Evolutionary conservation across 108 stramenopile genomes (phyloP), one percentile per base, ranked within the genome.

Genomic region (Asterionellopsis glacialis): DNA sequence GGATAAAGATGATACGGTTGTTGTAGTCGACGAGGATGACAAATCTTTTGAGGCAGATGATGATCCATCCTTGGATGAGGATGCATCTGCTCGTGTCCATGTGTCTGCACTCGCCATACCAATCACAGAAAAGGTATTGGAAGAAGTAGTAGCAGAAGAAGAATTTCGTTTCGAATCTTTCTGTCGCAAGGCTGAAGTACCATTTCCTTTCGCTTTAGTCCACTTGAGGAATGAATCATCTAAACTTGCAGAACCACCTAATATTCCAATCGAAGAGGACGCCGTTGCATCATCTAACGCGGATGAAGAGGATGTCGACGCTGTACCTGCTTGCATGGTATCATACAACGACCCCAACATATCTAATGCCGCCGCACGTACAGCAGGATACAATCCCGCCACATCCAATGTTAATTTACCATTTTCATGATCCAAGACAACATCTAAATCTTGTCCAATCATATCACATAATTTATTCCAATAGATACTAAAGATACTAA

Each of bases 311-410:
- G 63, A 27, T n/a, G n/a, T n/a, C n/a, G n/a, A n/a, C n/a, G n/a
- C 33, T 5, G 5, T 7, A 22, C 78, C 82, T 45, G 75, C 80
- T 55, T 82, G 81, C 76, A 89, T 81, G 27, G 73, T 51, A 59
- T 93, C 91, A 41, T 85, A 65, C 10, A 89, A 48, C n/a, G 65
- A 72, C 18, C 78, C 78, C 51, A 89, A 57, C 86, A 89, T 83
- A 41, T 84, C 76, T n/a, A 87, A 61, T 11, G 79, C 63, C 0
- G 87, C 85, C 27, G 80, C 55, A 25, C 91, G 81, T 11, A 85
- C 79, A 2, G 91, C 73, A 3, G 91, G 91, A 63, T 89, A 93
- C 14, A 93, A 57, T 13, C 76, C 79, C 6, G 91, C 81, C 16
- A 84, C 81, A 62, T 92, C 91, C 9, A 72, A 13, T 22, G 74